Evolutionary conservation across 371 early-diverging fungal species (phyloP), one percentile per base, ranked within the genome.

Genomic region (Parasitella parasitica): DNA sequence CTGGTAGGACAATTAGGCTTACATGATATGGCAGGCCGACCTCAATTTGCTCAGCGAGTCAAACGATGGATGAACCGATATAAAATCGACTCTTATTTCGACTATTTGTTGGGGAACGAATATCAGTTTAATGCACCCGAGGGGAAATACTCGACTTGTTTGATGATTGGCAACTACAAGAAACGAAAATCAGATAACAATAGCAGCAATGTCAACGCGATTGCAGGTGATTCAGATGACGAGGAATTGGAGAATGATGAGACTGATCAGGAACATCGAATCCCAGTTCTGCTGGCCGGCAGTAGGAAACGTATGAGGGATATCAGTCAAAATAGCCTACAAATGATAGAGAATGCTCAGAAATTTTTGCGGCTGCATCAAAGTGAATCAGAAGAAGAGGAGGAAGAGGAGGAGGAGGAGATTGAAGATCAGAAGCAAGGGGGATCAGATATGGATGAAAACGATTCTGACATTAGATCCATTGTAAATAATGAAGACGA

Each of bases 31-130:
- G 51, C 75, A 15, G 76, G 77, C 1, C 66, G 81, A 8, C 81
- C 81, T 1, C 81, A 80, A 50, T 80, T 80, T 64, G 81, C 81
- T 2, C 81, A 80, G 37, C 66, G 81, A 2, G 78, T 77, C 12
- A 80, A 80, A 27, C 63, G 81, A 43, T 80, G 81, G 81, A 80
- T 80, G 81, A 74, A 76, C 39, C 71, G 75, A 27, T 77, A 77
- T 51, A 75, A 77, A 35, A 80, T 80, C 26, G 81, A 80, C 53
- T 76, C 71, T 20, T 80, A 77, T 52, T 80, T 80, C 64, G 81
- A 80, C 38, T 80, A 77, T 64, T 68, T 80, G 6, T 54, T 80
- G 1, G 81, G 81, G 8, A 80, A 75, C 34, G 64, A 66, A 0
- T 80, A 68, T 63, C 61, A 74, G 8, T 80, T 73, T 34, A 58